A percentile compares a stretch with the other conserved stretches of the same genome.
Conservation (phyloP, 352 stramenopile genomes). For the Pythium rhizo-oryzae region DNA sequence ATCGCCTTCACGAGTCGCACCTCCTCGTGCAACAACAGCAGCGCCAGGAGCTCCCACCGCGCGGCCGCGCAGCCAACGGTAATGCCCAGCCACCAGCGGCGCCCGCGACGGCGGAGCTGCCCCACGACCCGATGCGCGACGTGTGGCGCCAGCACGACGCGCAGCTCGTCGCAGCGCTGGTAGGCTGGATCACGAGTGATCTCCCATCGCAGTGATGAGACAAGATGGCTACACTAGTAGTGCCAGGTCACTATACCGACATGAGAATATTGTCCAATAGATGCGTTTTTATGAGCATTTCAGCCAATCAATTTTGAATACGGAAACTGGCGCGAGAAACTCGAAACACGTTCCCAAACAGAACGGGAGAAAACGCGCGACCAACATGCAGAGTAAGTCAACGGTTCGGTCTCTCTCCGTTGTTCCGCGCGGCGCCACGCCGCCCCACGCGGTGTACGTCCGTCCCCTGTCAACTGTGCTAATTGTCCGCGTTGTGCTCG, state of each 20-base stretch:
- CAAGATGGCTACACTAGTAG: neutral
- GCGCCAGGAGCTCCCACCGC: constrained; percentile 25
- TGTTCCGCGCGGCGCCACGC: neutral
- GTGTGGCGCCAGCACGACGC: constrained; percentile 46
- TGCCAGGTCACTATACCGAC: constrained; percentile 5
- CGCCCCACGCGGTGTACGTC: too few relatives aligned
- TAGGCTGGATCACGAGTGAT: constrained; percentile 56
- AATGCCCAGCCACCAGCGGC: neutral
- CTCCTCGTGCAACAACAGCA: constrained; percentile 15
- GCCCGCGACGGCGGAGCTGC: constrained; percentile 7
- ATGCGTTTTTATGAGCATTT: neutral
- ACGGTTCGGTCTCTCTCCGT: too few relatives aligned
- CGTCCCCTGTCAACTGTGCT: neutral
- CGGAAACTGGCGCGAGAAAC: constrained; percentile 2
- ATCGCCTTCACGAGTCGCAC: constrained; percentile 50
- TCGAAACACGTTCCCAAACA: neutral
- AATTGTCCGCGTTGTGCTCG: neutral
- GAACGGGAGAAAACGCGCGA: neutral
- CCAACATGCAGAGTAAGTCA: constrained; percentile 27
- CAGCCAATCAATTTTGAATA: constrained; percentile 18
- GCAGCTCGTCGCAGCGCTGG: constrained; percentile 50
- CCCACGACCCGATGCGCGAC: constrained; percentile 20
- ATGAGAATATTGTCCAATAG: neutral
- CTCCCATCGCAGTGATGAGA: constrained; percentile 25
- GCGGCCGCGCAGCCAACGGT: constrained; percentile 13